Evolutionary conservation across 352 stramenopile genomes (phyloP).

Genomic region (Phytophthora quininea): DNA sequence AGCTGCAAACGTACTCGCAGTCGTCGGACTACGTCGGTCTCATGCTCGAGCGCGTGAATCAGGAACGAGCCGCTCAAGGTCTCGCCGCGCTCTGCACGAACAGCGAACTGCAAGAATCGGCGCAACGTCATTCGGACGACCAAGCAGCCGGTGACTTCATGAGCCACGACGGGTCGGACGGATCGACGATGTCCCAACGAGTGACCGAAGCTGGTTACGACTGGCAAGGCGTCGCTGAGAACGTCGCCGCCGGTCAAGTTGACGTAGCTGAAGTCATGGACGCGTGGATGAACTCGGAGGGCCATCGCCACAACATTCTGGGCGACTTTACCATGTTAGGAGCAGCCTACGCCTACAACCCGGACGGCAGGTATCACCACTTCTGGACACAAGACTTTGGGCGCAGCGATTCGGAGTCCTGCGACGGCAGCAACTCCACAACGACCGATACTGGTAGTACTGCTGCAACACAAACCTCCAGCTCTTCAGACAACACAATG

Average conservation of each 20-base stretch:
- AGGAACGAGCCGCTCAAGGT: slow-evolving; percentile 40
- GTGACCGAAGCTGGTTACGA: slow-evolving; percentile 52
- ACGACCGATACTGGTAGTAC: neutral
- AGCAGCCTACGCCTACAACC: slow-evolving; percentile 40
- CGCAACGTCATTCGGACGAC: slow-evolving; percentile 43
- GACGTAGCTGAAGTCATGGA: slow-evolving; percentile 46
- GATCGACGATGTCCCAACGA: slow-evolving; percentile 38
- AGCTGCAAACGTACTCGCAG: slow-evolving; percentile 30
- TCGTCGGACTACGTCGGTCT: slow-evolving; percentile 20
- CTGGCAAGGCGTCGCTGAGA: slow-evolving; percentile 50
- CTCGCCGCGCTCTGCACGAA: slow-evolving; percentile 45
- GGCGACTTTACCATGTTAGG: slow-evolving; percentile 53
- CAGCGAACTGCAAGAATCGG: slow-evolving; percentile 32
- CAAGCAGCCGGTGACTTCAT: slow-evolving; percentile 55
- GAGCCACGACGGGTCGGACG: slow-evolving; percentile 49
- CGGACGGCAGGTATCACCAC: slow-evolving; percentile 33
- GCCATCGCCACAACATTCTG: slow-evolving; percentile 45
- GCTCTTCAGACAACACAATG: neutral
- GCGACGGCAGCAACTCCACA: neutral
- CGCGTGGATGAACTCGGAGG: slow-evolving; percentile 48
- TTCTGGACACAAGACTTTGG: slow-evolving; percentile 75
- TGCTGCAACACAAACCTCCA: neutral
- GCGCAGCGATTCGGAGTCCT: neutral
- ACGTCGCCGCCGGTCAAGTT: slow-evolving; percentile 44
- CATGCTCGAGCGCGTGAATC: slow-evolving; percentile 60